Evolutionary conservation across 1,284 basidiomycete species (phyloP), one percentile per base, ranked within the genome.

Genomic region (Cutaneotrichosporon dermatis): DNA sequence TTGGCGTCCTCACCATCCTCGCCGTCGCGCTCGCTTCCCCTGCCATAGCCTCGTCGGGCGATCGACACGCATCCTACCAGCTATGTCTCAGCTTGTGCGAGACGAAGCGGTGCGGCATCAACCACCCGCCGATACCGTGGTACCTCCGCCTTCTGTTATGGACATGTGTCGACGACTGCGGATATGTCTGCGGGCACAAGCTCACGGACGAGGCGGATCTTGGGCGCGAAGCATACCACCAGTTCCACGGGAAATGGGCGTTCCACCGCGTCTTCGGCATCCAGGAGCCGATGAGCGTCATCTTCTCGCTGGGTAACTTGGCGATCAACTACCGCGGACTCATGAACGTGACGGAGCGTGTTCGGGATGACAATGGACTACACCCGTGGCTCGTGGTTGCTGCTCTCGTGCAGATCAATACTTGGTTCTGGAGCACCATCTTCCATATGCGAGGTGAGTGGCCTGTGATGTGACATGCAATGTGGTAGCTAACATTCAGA

Each of bases 231-330:
- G 36, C 63, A 13, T 79, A 88, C 16, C 82, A 89, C 56, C 93
- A 96, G 70, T 97, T 90, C 76, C 85, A 92, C 70, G 96, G 96
- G 33, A 99, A 99, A 80, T 99, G 95, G 94, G 90, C 92, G 0
- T 97, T 97, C 76, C 88, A 87, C 84, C 83, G 92, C 43, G 79
- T 90, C 25, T 77, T 82, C 5, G 92, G 92, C 34, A 88, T 92
- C 77, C 96, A 99, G 76, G 96, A 99, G 76, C 94, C 95, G 4
- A 86, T 93, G 11, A 91, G 90, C 10, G 93, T 97, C 56, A 74
- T 86, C 37, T 97, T 98, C 80, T 94, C 90, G 6, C 67, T 97
- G 25, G 75, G 87, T 60, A 99, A 99, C 76, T 80, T 96, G 36
- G 84, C 82, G 77, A 84, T 83, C 33, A 91, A 97, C 73, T 78